Evolutionary conservation across 2,329 filamentous ascomycete species (phyloP), one percentile per base, ranked within the genome.

Genomic region (Aureobasidium sp.): DNA sequence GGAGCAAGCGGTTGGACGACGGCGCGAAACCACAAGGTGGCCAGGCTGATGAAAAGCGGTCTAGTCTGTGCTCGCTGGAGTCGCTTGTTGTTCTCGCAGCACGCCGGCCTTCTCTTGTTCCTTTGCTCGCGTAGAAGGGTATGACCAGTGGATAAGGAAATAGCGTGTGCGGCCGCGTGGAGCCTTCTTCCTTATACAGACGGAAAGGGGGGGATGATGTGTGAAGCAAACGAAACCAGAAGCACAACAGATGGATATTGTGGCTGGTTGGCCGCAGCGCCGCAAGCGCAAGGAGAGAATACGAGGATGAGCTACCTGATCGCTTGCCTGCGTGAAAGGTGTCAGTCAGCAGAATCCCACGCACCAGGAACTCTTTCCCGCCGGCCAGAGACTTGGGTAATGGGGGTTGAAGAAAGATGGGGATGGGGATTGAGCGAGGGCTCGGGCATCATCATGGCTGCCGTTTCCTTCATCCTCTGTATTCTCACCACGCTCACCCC

Each of bases 1-100:
- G 56, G 56, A 59, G 56, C 56, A 20, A 59, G 56, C 56, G 56
- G 56, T 48, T 59, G 41, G 56, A 59, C 56, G 56, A 57, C 53
- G 53, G 56, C 56, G 56, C 56, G 44, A 47, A 47, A 57, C 27
- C 41, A 47, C 41, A 14, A 47, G 41, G 9, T 34, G 31, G 41
- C 22, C 53, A 57, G 41, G 53, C 53, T 47, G 29, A 27, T 15
- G 27, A 37, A 45, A 49, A 48, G 36, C 9, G 15, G 37, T 15
- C 44, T 49, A 59, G 56, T 34, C 44, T 59, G 56, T 59, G 56
- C 44, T 49, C 56, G 42, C n/a, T 44, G 22, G 20, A 25, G 11
- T 44, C 41, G 41, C 47, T 49, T 34, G 45, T 31, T 58, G 34
- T 47, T 48, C 53, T 56, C n/a, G 53, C 41, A 56, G 55, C 55